phyloP scores from a whole-genome alignment of 2,329 filamentous ascomycete species.

The Colletotrichum viniferum region DNA sequence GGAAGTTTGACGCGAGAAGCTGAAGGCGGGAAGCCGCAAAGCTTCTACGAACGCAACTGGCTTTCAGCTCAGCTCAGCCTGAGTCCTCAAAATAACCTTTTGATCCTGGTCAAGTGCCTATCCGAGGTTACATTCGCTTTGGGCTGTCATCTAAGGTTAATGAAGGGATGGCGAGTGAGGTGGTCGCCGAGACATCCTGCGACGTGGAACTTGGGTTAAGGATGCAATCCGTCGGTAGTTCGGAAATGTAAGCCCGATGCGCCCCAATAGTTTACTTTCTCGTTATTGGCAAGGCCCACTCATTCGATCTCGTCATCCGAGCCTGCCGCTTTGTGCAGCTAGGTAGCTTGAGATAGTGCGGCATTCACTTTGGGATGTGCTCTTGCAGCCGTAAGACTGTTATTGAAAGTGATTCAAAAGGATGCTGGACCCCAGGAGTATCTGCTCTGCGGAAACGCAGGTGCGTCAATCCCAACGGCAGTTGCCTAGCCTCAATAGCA shows the following conservation, averaged over 20 bases:
- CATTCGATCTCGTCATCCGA: background rate
- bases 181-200: background rate
- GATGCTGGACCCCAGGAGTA: background rate
- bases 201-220: background rate
- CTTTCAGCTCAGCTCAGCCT: background rate
- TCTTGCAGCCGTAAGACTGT: background rate
- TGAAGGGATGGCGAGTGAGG: background rate
- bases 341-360: background rate
- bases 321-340: background rate
- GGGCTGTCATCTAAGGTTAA: background rate
- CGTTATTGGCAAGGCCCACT: background rate
- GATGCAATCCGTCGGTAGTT: background rate
- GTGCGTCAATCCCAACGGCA: background rate
- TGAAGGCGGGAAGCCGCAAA: background rate
- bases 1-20: conserved; percentile 7
- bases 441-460: background rate
- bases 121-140: background rate
- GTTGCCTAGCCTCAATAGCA: background rate
- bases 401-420: background rate
- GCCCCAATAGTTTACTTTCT: background rate
- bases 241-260: background rate
- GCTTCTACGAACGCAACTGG: background rate
- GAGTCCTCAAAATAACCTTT: background rate
- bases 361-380: background rate
- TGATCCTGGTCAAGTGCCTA: background rate